Evolutionary conservation across 331 rosid species (phyloP).

Genomic region (Phaseolus coccineus): DNA sequence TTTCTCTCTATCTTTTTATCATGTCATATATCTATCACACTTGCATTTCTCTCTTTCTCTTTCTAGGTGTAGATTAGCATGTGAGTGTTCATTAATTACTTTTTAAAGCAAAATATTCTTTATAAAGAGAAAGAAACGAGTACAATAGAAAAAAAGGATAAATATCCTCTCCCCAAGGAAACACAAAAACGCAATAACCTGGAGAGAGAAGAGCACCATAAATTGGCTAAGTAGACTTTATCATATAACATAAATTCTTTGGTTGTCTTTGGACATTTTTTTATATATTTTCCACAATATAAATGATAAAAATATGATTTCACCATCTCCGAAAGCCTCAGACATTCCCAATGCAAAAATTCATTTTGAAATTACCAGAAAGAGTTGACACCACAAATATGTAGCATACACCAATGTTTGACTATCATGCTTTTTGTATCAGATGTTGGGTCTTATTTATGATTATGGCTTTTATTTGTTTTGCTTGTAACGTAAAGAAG

Average conservation of each 20-base stretch:
- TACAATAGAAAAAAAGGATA: neutral
- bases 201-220: neutral
- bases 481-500: slow-evolving; percentile 21
- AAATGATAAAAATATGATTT: neutral
- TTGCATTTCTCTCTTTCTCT: neutral
- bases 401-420: neutral
- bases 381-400: neutral
- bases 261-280: slow-evolving; percentile 10
- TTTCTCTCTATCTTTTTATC: neutral
- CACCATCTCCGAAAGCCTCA: neutral
- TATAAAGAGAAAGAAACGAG: slow-evolving; percentile 13
- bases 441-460: slow-evolving; percentile 4
- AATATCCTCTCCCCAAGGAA: neutral
- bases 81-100: too few relatives aligned
- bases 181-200: neutral
- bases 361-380: neutral
- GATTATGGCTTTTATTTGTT: neutral
- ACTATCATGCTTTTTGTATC: slow-evolving; percentile 12
- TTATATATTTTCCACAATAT: neutral
- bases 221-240: slow-evolving; percentile 14
- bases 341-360: neutral
- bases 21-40: too few relatives aligned
- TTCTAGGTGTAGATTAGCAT: neutral
- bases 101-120: slow-evolving; percentile 2
- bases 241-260: neutral